These are phyloP conservation scores for Lactarius hatsudake DNA, from an alignment of 768 basidiomycete genomes.

Conservation along the genomic window DNA sequence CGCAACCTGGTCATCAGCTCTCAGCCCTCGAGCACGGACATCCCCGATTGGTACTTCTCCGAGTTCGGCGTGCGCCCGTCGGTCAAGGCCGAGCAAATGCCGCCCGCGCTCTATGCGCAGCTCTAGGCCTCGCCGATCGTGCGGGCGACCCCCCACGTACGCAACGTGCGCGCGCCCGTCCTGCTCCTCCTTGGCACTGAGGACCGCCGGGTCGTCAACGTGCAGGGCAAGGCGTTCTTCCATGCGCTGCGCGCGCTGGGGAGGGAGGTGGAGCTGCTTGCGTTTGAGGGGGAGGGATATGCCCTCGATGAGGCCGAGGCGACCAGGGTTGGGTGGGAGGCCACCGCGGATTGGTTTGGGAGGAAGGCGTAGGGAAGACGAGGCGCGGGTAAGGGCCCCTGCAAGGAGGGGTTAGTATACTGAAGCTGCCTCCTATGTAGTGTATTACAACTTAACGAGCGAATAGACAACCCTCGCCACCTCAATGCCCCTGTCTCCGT, in stretches of 20 bases:
- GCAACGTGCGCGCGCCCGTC: conserved; percentile 32
- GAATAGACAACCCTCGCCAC: no score
- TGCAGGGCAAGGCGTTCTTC: conserved; percentile 34
- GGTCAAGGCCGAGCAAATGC: conserved; percentile 19
- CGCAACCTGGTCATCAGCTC: conserved; percentile 37
- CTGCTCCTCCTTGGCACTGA: conserved; percentile 34
- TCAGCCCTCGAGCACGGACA: conserved; percentile 33
- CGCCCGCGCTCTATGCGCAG: conserved; percentile 27
- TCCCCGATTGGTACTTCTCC: conserved; percentile 37
- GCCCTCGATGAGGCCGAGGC: conserved; percentile 32
- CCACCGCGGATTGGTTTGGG: conserved; percentile 19
- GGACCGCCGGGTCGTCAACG: conserved; percentile 36
- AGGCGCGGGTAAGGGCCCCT: neutral
- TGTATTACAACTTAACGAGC: no score
- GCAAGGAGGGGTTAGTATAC: no score
- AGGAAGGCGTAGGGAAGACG: neutral
- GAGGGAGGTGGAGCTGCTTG: conserved; percentile 32
- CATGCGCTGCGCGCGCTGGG: conserved; percentile 33
- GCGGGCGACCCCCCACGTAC: no score
- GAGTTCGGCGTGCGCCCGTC: conserved; percentile 30
- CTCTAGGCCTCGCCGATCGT: conserved; percentile 33
- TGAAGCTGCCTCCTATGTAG: no score
- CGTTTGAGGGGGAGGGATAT: conserved; percentile 35
- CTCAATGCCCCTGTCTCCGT: no score
- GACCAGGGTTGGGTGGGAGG: conserved; percentile 23